These are phyloP conservation scores for Perilla frutescens DNA, from an alignment of 257 asterid species.

Conservation along the genomic window DNA sequence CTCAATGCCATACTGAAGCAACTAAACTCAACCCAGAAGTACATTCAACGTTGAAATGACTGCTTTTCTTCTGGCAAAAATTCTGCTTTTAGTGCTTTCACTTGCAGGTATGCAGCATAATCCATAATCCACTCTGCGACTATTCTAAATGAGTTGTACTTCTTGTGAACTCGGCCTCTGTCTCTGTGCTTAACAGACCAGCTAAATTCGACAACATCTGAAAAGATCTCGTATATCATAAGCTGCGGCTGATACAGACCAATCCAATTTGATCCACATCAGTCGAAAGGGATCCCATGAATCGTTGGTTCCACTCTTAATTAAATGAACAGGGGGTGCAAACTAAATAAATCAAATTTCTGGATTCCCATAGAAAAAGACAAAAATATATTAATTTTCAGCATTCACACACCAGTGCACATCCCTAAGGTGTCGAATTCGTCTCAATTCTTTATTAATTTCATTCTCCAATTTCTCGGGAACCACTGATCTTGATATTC, in stretches of 20 bases:
- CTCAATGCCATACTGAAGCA: slow-evolving; percentile 4
- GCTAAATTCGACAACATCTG: slow-evolving; percentile 14
- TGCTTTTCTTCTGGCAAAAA: background rate
- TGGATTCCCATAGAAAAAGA: slow-evolving; percentile 20
- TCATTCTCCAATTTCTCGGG: slow-evolving; percentile 30
- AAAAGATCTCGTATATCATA: background rate
- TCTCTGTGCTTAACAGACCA: slow-evolving; percentile 13
- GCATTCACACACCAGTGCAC: slow-evolving; percentile 26
- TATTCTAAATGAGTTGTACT: background rate
- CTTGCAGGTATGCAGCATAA: slow-evolving; percentile 15
- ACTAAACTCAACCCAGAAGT: slow-evolving; percentile 13
- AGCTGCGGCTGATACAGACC: background rate
- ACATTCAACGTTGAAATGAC: background rate
- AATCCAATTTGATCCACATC: slow-evolving; percentile 24
- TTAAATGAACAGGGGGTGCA: background rate
- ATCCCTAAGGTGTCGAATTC: slow-evolving; percentile 12
- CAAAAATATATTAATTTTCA: slow-evolving; percentile 11
- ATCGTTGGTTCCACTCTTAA: slow-evolving; percentile 1
- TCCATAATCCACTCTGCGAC: slow-evolving; percentile 20
- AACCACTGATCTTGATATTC: slow-evolving; percentile 39
- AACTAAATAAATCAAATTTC: slow-evolving; percentile 16
- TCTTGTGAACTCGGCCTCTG: slow-evolving; percentile 19
- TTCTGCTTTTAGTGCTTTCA: background rate
- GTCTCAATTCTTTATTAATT: slow-evolving; percentile 4
- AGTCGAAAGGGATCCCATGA: background rate